These are phyloP conservation scores for Neurospora africana DNA, from an alignment of 495 filamentous ascomycete genomes.

Conservation along the genomic window DNA sequence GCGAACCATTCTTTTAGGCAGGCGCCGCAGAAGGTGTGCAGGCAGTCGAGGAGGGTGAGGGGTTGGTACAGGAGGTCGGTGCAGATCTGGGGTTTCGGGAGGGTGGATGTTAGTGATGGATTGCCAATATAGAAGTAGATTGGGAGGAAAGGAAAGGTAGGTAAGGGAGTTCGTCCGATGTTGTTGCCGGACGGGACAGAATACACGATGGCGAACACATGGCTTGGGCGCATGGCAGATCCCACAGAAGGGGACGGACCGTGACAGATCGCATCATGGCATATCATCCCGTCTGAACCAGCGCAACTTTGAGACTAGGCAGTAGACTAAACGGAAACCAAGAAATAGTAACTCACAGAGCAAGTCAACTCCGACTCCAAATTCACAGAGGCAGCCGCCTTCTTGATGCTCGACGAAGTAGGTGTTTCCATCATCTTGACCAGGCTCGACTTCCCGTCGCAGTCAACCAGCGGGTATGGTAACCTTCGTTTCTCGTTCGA, in stretches of 20 bases:
- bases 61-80: constrained; percentile 93
- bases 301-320: not conserved
- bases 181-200: not conserved
- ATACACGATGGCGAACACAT: not conserved
- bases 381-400: constrained; percentile 32
- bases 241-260: not conserved
- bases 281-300: not conserved
- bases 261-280: not conserved
- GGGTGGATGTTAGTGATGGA: not conserved
- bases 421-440: not conserved
- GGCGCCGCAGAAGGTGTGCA: constrained; percentile 92
- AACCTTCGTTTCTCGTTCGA: not conserved
- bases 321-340: not conserved
- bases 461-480: not conserved
- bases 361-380: constrained; percentile 86
- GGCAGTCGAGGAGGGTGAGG: constrained; percentile 89
- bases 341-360: constrained; percentile 50
- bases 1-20: constrained; percentile 94
- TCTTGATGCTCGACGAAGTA: not conserved
- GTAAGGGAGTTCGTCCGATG: not conserved
- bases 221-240: not conserved
- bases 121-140: not conserved
- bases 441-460: not conserved
- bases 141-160: not conserved
- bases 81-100: constrained; percentile 62